Evolutionary conservation across 2,329 filamentous ascomycete species (phyloP).

Genomic region (Dryadomyces quercivorus): DNA sequence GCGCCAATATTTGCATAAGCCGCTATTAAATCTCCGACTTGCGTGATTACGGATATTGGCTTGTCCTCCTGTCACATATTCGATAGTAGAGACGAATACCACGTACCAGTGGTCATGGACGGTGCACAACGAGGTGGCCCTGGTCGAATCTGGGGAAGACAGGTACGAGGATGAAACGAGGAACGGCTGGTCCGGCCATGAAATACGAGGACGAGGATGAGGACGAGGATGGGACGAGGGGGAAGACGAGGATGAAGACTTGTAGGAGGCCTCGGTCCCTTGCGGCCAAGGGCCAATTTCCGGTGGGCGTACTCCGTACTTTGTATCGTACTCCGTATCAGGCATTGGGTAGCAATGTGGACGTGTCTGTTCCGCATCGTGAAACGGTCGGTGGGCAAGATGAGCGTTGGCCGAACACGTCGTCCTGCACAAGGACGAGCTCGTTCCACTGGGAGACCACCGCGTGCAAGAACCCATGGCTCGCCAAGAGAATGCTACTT

Average conservation of each 20-base stretch:
- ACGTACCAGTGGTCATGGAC: too few species aligned
- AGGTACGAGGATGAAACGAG: background rate
- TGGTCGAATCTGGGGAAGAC: background rate
- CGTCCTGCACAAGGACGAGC: too few species aligned
- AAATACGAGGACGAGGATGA: too few species aligned
- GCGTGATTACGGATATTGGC: background rate
- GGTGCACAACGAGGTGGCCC: too few species aligned
- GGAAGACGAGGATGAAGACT: background rate
- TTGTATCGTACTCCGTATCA: background rate
- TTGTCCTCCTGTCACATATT: background rate
- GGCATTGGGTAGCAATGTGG: background rate
- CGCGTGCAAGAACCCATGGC: too few species aligned
- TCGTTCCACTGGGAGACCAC: too few species aligned
- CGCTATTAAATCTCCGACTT: constrained; percentile 1
- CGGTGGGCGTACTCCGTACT: background rate
- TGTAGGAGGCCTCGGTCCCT: background rate
- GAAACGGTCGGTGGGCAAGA: background rate
- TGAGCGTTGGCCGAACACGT: background rate
- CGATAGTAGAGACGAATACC: too few species aligned
- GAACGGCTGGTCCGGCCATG: too few species aligned
- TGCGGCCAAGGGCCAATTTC: background rate
- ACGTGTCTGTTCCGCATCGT: background rate
- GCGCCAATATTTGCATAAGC: background rate
- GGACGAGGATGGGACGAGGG: too few species aligned
- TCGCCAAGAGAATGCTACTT: too few species aligned